Conservation (phyloP, 2,329 filamentous ascomycete genomes). For the Knoxdaviesia proteae region DNA sequence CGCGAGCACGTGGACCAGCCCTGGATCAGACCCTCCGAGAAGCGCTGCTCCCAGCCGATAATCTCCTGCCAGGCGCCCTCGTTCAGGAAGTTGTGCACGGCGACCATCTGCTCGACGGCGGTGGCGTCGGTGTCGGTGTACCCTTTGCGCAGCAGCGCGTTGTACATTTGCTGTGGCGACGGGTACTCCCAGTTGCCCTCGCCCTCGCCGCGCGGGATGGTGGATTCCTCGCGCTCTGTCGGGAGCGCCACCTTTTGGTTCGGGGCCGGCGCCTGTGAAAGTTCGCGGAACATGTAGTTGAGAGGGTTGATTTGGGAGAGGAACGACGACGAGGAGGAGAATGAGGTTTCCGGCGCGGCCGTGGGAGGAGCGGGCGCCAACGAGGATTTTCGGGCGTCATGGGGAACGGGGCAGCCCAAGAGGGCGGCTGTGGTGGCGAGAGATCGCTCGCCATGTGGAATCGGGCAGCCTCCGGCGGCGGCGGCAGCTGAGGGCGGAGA, state of each 20-base stretch:
- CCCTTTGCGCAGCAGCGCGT: slow-evolving; percentile 86
- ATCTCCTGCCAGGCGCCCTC: slow-evolving; percentile 96
- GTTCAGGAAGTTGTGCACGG: slow-evolving; percentile 94
- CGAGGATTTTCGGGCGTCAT: slow-evolving; percentile 5
- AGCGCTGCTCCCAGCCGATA: slow-evolving; percentile 77
- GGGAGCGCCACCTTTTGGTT: slow-evolving; percentile 57
- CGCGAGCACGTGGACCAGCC: slow-evolving; percentile 56
- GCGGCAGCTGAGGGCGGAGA: no score
- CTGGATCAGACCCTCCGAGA: slow-evolving; percentile 47
- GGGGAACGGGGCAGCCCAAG: neutral
- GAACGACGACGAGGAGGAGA: slow-evolving; percentile 7
- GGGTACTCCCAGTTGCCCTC: slow-evolving; percentile 90
- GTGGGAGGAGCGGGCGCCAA: slow-evolving; percentile 26
- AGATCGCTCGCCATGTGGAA: no score
- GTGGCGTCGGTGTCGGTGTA: slow-evolving; percentile 87
- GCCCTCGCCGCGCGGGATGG: slow-evolving; percentile 71
- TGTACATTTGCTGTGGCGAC: slow-evolving; percentile 98
- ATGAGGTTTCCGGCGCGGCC: slow-evolving; percentile 8
- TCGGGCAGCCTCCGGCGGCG: no score
- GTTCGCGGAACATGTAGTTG: slow-evolving; percentile 85
- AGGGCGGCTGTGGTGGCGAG: neutral
- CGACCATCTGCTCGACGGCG: slow-evolving; percentile 90
- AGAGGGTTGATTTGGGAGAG: slow-evolving; percentile 43
- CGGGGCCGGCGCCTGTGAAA: slow-evolving; percentile 60
- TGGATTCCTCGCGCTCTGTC: slow-evolving; percentile 62